These are phyloP conservation scores for Yamadazyma sp. DNA, from an alignment of 1,139 yeast genomes.

Conservation along the genomic window DNA sequence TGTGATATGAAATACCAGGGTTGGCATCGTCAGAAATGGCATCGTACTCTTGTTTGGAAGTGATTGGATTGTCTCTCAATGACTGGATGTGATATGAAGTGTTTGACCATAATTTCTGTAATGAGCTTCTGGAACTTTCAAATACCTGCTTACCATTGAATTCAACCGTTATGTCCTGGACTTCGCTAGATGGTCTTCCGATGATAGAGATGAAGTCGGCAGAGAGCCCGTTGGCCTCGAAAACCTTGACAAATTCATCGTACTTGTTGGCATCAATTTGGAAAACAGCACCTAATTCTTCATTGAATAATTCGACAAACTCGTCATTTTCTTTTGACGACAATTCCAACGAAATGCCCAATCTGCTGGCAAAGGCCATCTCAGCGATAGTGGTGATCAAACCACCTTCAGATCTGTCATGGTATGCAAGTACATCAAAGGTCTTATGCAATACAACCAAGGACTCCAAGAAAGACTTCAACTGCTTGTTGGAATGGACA, in stretches of 20 bases:
- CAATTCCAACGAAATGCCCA: constrained; percentile 59
- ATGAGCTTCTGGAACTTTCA: constrained; percentile 59
- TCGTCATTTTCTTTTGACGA: constrained; percentile 29
- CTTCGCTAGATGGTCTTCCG: constrained; percentile 55
- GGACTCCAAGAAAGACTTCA: constrained; percentile 71
- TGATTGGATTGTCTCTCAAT: constrained; percentile 88
- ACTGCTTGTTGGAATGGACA: constrained; percentile 63
- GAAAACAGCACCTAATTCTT: constrained; percentile 96
- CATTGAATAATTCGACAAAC: constrained; percentile 72
- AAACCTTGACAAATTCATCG: constrained; percentile 53
- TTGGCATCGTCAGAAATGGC: constrained; percentile 75
- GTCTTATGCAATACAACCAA: constrained; percentile 68
- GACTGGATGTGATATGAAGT: constrained; percentile 91
- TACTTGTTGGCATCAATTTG: constrained; percentile 64
- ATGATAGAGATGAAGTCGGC: constrained; percentile 54
- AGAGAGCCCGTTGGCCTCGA: constrained; percentile 59
- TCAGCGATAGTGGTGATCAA: constrained; percentile 79
- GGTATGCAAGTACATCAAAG: constrained; percentile 80
- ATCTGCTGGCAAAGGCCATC: constrained; percentile 97
- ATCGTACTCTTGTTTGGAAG: constrained; percentile 84
- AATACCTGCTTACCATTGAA: constrained; percentile 50
- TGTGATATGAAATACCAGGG: constrained; percentile 85
- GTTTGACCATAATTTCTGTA: constrained; percentile 84
- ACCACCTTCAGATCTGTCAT: constrained; percentile 98
- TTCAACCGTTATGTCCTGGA: constrained; percentile 52